These are phyloP conservation scores for Leccinum subrobustum DNA, from an alignment of 1,284 basidiomycete species.

Conservation along the genomic window DNA sequence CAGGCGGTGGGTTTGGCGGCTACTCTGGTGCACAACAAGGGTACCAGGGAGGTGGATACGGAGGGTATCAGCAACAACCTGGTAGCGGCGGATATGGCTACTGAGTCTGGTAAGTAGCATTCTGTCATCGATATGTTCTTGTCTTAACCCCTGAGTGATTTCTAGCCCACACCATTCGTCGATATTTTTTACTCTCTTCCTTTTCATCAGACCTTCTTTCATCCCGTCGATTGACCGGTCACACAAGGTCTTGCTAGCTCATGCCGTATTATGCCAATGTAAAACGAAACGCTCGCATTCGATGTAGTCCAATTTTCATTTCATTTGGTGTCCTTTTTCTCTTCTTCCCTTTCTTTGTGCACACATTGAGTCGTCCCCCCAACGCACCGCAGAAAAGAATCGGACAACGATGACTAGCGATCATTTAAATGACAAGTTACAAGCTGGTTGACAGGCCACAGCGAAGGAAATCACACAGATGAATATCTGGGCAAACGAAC, in stretches of 20 bases:
- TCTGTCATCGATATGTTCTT: neutral
- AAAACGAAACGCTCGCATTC: constrained; percentile 13
- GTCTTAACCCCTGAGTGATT: constrained; percentile 1
- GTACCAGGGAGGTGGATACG: constrained; percentile 26
- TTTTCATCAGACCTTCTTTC: constrained; percentile 3
- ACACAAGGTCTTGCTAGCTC: constrained; percentile 3
- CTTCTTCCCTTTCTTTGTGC: neutral
- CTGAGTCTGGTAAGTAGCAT: constrained; percentile 12
- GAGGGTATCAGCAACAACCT: constrained; percentile 23
- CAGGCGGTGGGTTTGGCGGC: constrained; percentile 15
- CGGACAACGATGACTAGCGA: neutral
- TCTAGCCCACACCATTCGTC: neutral
- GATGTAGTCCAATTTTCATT: neutral
- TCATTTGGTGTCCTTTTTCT: neutral
- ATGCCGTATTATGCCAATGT: constrained; percentile 18
- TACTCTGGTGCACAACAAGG: constrained; percentile 26
- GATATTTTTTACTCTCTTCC: neutral
- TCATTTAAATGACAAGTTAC: neutral
- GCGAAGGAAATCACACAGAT: neutral
- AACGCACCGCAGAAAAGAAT: neutral
- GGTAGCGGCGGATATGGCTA: constrained; percentile 23
- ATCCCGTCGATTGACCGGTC: neutral
- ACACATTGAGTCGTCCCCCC: neutral
- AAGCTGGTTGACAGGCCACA: neutral
- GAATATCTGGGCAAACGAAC: neutral